Evolutionary conservation across 169 alveolate species (phyloP).

Genomic region (Plasmodium yoelii): DNA sequence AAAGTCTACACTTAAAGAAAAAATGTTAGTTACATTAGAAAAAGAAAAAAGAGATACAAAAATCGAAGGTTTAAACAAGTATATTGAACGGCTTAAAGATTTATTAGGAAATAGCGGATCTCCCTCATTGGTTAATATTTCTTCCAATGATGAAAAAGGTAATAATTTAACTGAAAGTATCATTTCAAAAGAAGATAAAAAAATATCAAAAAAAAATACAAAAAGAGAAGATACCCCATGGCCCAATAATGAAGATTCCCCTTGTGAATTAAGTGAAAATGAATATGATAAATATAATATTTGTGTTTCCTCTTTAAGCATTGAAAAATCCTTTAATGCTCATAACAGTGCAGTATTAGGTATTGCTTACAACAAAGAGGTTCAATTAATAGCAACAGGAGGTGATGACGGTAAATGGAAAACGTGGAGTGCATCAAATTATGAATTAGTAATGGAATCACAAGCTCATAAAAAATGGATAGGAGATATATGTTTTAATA

Average conservation of each 20-base stretch:
- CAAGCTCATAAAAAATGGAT: conserved; percentile 76
- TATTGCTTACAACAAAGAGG: conserved; percentile 61
- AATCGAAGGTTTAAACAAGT: conserved; percentile 74
- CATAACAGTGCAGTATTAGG: conserved; percentile 70
- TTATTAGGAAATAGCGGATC: conserved; percentile 55
- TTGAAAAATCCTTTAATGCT: conserved; percentile 74
- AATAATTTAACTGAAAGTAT: conserved; percentile 18
- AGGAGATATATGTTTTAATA: conserved; percentile 74
- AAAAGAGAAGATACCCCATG: conserved; percentile 75
- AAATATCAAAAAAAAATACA: conserved; percentile 20
- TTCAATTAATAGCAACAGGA: conserved; percentile 74
- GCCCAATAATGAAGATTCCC: conserved; percentile 65
- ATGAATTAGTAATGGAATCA: conserved; percentile 76
- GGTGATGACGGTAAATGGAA: conserved; percentile 77
- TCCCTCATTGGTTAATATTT: conserved; percentile 16
- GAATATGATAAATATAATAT: conserved; percentile 30
- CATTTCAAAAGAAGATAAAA: conserved; percentile 50
- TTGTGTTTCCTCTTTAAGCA: conserved; percentile 51
- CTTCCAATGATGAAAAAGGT: conserved; percentile 19
- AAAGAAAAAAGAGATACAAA: conserved; percentile 72
- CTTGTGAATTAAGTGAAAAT: conserved; percentile 50
- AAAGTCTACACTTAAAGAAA: conserved; percentile 70
- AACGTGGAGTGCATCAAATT: conserved; percentile 72
- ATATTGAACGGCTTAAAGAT: conserved; percentile 48
- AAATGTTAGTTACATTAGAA: conserved; percentile 47